Evolutionary conservation across 768 basidiomycete genomes (phyloP), one percentile per base, ranked within the genome.

Genomic region (Macrolepiota fuliginosa): DNA sequence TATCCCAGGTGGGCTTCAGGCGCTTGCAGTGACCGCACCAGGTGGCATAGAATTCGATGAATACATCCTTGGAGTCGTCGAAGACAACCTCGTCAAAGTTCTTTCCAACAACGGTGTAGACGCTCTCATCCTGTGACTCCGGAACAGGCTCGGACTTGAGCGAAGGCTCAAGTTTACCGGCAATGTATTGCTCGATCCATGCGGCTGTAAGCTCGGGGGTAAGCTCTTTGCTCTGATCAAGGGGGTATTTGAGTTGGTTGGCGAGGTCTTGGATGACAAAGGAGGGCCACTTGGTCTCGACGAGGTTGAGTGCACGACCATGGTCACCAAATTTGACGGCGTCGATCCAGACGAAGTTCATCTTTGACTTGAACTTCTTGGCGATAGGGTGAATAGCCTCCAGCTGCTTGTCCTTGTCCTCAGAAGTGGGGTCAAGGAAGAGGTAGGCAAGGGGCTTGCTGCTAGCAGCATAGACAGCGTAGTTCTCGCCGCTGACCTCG

Each of bases 21-120:
- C 95, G 94, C 79, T 97, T 97, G 89, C 94, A 96, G 84, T 95
- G 94, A 47, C 92, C 91, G 70, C 92, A 93, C 97, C 97, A 99
- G 53, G 94, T 86, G 52, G 97, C 97, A 69, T 92, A 98, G 77
- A 99, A 96, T 76, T 98, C 96, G 66, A 98, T 81, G 69, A 99
- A 94, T 68, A 98, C 89, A 72, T 98, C 96, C 79, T 97, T 97
- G 61, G 79, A 78, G 64, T 94, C 91, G 70, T 97, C 92, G 63
- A 84, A 87, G 36, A 92, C 89, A 55, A 95, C 79, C 54, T 92
- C 78, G 2, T 98, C 94, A 66, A 98, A 98, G 66, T 90, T 86
- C 74, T 92, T 90, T 64, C 92, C 87, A 56, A 98, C 96, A 27
- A 99, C 78, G 54, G 81, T 84, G 75, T 83, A 89, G 58, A 96